Evolutionary conservation across 2,329 filamentous ascomycete genomes (phyloP).

Genomic region (Harringtonia lauricola): DNA sequence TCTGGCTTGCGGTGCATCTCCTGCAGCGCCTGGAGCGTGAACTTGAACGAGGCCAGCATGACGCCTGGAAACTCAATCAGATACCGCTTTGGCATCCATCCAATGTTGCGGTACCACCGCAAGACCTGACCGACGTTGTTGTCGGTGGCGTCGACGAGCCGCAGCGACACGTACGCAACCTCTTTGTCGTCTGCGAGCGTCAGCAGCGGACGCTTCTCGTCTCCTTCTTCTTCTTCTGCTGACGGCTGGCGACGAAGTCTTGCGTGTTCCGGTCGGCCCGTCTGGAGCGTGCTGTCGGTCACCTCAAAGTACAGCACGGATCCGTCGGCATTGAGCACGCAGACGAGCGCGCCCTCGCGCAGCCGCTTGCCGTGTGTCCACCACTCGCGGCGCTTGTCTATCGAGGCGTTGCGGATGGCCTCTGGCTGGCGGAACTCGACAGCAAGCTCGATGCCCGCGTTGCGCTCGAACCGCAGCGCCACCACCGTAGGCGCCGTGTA

Average conservation of each 20-base stretch:
- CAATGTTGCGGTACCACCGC: no score
- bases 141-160: constrained; percentile 11
- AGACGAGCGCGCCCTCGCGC: constrained; percentile 36
- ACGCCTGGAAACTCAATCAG: constrained; percentile 54
- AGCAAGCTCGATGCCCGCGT: constrained; percentile 30
- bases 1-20: constrained; percentile 31
- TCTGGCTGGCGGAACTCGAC: constrained; percentile 34
- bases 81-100: no score
- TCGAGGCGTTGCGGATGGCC: not conserved
- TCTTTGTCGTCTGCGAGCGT: constrained; percentile 21
- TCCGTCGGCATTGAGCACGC: constrained; percentile 28
- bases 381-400: constrained; percentile 30
- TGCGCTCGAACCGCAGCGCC: constrained; percentile 22
- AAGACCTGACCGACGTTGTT: not conserved
- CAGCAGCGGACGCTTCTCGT: not conserved
- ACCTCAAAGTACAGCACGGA: constrained; percentile 31
- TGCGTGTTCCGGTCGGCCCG: no score
- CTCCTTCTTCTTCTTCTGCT: not conserved
- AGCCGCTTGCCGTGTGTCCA: constrained; percentile 41
- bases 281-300: constrained; percentile 16
- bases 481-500: constrained; percentile 24
- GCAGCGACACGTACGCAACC: constrained; percentile 20
- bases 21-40: constrained; percentile 45
- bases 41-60: constrained; percentile 44
- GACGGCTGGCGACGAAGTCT: constrained; percentile 6